Evolutionary conservation across 169 alveolate genomes (phyloP), one percentile per base, ranked within the genome.

Genomic region (Plasmodium knowlesi): DNA sequence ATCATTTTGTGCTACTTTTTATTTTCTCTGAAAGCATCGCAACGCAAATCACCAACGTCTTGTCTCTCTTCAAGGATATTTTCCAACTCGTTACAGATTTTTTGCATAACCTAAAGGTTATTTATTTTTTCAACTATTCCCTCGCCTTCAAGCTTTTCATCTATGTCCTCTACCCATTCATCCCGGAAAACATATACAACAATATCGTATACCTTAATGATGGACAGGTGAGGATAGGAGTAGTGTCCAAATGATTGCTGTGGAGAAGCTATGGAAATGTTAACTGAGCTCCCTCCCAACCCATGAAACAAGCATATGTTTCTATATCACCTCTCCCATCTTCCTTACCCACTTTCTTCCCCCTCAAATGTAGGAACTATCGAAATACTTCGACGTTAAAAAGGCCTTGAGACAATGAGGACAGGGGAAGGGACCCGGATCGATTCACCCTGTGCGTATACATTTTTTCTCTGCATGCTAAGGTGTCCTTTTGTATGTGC

Each of bases 41-140:
- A 5, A n/a, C 79, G 3, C 57, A 85, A 19, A 85, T 85, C 14
- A 85, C 93, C 10, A 73, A 78, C 25, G 78, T 85, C 16, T 85
- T 85, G 67, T 85, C 93, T 5, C 70, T 85, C n/a, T 85, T 85
- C 25, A 85, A 74, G 57, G 93, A 85, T 30, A 46, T 85, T 50
- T 85, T 85, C 61, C 86, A 85, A 34, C 41, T 85, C 6, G 79
- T 85, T 14, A 76, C 53, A 53, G 83, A 85, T 16, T 85, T 85
- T 73, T 12, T 85, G 41, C 50, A 85, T 53, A 85, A 85, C 43
- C 53, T 85, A 2, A 85, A 74, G 79, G 79, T 85, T 30, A 54
- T 85, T 25, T 85, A 85, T 19, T 85, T 85, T 57, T 85, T 85
- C 25, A 85, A 85, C 53, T 85, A 85, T 54, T 85, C 93, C 3